Evolutionary conservation across 208 protist species (phyloP).

Genomic region (Willaertia magna): DNA sequence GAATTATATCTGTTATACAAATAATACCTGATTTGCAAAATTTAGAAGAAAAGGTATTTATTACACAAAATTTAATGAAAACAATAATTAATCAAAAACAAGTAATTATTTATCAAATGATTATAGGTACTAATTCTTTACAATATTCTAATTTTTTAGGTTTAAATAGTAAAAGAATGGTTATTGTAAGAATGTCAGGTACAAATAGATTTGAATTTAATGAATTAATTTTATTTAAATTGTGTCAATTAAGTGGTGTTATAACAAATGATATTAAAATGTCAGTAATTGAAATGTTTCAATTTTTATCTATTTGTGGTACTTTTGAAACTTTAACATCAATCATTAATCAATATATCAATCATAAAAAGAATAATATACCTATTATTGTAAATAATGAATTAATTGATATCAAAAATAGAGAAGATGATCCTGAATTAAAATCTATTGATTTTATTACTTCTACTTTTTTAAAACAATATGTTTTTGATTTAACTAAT

Average conservation of each 20-base stretch:
- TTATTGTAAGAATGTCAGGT: not conserved
- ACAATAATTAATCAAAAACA: not conserved
- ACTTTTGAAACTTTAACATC: not conserved
- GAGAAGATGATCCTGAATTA: not conserved
- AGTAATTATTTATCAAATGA: not conserved
- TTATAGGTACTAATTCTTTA: not conserved
- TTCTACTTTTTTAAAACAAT: not conserved
- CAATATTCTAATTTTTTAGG: not conserved
- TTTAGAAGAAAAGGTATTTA: not conserved
- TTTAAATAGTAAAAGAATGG: not conserved
- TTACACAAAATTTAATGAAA: not conserved
- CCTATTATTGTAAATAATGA: not conserved
- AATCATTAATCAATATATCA: not conserved
- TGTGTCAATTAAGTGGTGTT: not conserved
- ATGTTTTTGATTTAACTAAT: not conserved
- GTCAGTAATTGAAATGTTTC: not conserved
- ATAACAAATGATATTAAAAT: not conserved
- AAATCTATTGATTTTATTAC: not conserved
- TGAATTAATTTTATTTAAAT: not conserved
- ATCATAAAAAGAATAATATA: not conserved
- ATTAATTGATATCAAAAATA: no score
- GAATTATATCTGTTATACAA: not conserved
- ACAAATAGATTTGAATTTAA: not conserved
- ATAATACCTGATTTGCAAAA: not conserved
- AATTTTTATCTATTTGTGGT: not conserved